These are phyloP conservation scores for Penicillium sp. DNA, from an alignment of 2,329 filamentous ascomycete genomes.

Conservation along the genomic window DNA sequence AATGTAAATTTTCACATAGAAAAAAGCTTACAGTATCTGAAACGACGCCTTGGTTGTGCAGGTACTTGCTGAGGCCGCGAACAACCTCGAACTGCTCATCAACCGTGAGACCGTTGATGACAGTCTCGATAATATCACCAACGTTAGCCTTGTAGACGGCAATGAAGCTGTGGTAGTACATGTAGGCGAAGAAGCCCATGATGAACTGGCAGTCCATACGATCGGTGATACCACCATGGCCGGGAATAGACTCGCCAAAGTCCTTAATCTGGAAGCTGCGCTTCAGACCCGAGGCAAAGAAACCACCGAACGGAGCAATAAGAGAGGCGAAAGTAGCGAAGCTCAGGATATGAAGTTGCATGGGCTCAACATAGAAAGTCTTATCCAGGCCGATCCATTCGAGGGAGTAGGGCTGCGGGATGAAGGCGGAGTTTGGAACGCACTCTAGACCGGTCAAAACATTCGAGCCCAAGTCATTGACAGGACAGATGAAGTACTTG, in stretches of 20 bases:
- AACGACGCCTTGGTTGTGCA: conserved; percentile 63
- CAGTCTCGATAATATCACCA: conserved; percentile 84
- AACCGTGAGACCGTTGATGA: conserved; percentile 80
- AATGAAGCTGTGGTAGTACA: conserved; percentile 98
- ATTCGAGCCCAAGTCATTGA: conserved; percentile 93
- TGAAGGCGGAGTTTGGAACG: conserved; percentile 87
- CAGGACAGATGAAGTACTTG: conserved; percentile 98
- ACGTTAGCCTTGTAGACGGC: conserved; percentile 82
- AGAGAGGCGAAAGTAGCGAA: conserved; percentile 93
- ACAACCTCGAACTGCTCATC: conserved; percentile 87
- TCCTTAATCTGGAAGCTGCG: conserved; percentile 99
- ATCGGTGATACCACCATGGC: conserved; percentile 96
- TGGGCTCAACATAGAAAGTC: conserved; percentile 75
- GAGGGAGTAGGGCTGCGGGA: conserved; percentile 71
- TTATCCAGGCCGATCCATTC: conserved; percentile 70
- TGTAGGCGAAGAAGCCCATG: conserved; percentile 98
- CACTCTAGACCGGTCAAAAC: conserved; percentile 88
- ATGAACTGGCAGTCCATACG: conserved; percentile 99
- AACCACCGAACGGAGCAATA: conserved; percentile 95
- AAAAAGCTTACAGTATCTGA: conserved; percentile 50
- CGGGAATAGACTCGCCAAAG: conserved; percentile 96
- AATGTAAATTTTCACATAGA: no score
- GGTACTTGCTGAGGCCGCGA: conserved; percentile 61
- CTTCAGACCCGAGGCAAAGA: conserved; percentile 97
- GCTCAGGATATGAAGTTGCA: conserved; percentile 89